Base-by-base conservation (phyloP, 106 monocot species). In the Dendrobium nobile region DNA sequence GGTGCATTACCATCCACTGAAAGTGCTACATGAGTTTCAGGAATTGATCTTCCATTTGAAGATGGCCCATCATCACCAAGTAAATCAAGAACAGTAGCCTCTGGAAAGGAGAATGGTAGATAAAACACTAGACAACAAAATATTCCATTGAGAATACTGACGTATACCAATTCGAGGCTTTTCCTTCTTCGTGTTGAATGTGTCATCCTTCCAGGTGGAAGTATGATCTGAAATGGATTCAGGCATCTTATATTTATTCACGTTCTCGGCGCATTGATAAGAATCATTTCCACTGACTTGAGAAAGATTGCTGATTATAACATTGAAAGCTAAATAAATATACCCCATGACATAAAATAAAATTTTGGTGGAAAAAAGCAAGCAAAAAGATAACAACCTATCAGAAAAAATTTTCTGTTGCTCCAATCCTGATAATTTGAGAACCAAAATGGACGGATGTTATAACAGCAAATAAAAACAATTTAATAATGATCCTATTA, bases 21-120 rank as follows among this genome's bases (percentile, higher is more conserved):
- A 87, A 95, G 89, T 79, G 94, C 86, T 80, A 88, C 94, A 88
- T 95, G 88, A 80, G 74, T 48, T 85, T 95, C 94, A 43, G 72
- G 90, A 64, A 82, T 77, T 81, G 77, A 74, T 75, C 67, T 79
- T 77, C 84, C 87, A 58, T 67, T 59, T 58, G 83, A 78, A 19
- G 56, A 43, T 47, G 75, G 78, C 44, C 74, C 86, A 82, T 90
- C 94, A 84, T 92, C 91, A 82, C 77, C 82, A 56, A 90, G 85
- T 55, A 95, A 79, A 79, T 95, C 90, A 79, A 95, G 85, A 80
- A 95, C 41, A 74, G 85, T 88, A 54, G 87, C 28, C 73, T 88
- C 94, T 90, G 82, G 27, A 82, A 85, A 84, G 42, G 80, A 54
- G 47, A 76, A n/a, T 40, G n/a, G 42, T 8, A 56, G 22, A 42